These are phyloP conservation scores for Xylariaceae sp. DNA, from an alignment of 2,329 filamentous ascomycete genomes.

Conservation along the genomic window DNA sequence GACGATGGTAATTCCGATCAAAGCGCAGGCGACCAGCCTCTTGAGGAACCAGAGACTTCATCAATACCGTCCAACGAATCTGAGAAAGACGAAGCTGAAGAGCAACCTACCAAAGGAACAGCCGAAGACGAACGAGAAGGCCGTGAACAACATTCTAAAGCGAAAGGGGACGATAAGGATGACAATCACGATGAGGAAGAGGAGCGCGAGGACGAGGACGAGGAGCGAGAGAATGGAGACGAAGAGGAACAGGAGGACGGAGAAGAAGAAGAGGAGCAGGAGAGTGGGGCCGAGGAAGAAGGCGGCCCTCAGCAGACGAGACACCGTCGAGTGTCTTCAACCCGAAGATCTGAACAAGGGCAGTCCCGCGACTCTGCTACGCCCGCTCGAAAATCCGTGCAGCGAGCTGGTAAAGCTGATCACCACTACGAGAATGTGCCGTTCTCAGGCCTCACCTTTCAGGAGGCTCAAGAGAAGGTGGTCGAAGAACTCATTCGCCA, in stretches of 20 bases:
- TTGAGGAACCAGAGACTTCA: conserved; percentile 21
- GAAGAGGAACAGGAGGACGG: conserved; percentile 22
- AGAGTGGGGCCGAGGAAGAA: conserved; percentile 20
- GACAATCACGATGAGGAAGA: conserved; percentile 19
- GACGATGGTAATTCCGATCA: conserved; percentile 21
- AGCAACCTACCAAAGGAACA: too few species aligned
- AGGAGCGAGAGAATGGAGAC: conserved; percentile 28
- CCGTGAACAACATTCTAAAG: too few species aligned
- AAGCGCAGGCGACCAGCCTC: conserved; percentile 15
- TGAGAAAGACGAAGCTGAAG: conserved; percentile 29
- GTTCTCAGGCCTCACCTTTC: conserved; percentile 70
- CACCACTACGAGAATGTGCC: conserved; percentile 50
- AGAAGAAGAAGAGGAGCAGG: conserved; percentile 24
- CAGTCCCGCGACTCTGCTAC: conserved; percentile 27
- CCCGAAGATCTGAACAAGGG: conserved; percentile 32
- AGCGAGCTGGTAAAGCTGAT: conserved; percentile 40
- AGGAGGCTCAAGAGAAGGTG: conserved; percentile 82
- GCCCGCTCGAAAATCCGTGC: conserved; percentile 23
- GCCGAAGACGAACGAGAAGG: too few species aligned
- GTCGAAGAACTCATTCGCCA: conserved; percentile 68
- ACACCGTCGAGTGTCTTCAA: conserved; percentile 19
- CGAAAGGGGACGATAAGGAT: conserved; percentile 3
- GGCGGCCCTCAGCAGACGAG: conserved; percentile 18
- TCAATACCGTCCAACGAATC: too few species aligned
- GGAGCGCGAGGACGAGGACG: conserved; percentile 29